These are phyloP conservation scores for Rossbeevera mucosa DNA, from an alignment of 768 basidiomycete genomes.

Conservation along the genomic window DNA sequence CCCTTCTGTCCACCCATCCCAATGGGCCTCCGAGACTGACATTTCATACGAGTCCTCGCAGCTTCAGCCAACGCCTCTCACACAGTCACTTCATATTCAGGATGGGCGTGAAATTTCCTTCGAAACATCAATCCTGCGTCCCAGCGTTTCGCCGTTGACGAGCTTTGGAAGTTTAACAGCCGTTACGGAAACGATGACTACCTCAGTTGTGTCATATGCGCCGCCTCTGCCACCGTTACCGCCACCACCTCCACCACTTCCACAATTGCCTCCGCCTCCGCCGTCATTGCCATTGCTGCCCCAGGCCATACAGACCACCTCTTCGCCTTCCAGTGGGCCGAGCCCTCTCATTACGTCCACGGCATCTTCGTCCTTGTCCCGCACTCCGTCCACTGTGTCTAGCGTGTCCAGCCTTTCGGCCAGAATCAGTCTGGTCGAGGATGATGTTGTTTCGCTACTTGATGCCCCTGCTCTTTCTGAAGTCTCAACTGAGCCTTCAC, in stretches of 20 bases:
- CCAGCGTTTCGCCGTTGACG: slow-evolving; percentile 42
- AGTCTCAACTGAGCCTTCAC: slow-evolving; percentile 53
- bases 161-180: slow-evolving; percentile 33
- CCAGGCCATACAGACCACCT: slow-evolving; percentile 17
- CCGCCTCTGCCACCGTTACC: neutral
- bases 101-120: slow-evolving; percentile 63
- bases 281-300: slow-evolving; percentile 9
- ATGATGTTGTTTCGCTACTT: slow-evolving; percentile 18
- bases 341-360: slow-evolving; percentile 31
- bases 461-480: slow-evolving; percentile 25
- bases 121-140: slow-evolving; percentile 70
- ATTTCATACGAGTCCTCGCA: slow-evolving; percentile 73
- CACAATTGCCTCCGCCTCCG: neutral
- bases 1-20: slow-evolving; percentile 38
- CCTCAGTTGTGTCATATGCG: slow-evolving; percentile 15
- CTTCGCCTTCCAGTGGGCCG: slow-evolving; percentile 33
- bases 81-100: slow-evolving; percentile 44
- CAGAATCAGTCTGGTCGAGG: slow-evolving; percentile 32
- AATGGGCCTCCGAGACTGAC: slow-evolving; percentile 64
- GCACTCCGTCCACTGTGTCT: slow-evolving; percentile 38
- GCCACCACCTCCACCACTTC: neutral
- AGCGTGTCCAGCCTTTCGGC: slow-evolving; percentile 44
- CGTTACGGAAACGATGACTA: slow-evolving; percentile 31
- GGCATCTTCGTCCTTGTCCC: slow-evolving; percentile 29
- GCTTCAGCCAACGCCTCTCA: slow-evolving; percentile 66